phyloP scores from a whole-genome alignment of 371 early-diverging fungal species.

The Apophysomyces trapeziformis region DNA sequence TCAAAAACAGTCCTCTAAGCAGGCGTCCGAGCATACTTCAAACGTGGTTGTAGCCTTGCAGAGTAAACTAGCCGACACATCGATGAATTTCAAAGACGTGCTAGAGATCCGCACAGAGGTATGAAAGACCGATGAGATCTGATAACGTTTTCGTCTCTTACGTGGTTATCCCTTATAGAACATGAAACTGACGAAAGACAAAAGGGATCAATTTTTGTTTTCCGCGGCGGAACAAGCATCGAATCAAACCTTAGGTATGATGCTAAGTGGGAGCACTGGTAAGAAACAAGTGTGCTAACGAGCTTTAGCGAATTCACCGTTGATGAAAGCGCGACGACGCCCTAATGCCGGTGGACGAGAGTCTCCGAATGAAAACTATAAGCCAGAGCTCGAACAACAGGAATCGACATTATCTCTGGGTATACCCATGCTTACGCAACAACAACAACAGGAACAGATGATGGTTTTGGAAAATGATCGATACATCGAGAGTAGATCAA shows the following conservation, averaged over 20 bases:
- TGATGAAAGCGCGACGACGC: slow-evolving; percentile 55
- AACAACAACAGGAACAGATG: slow-evolving; percentile 67
- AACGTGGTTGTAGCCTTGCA: slow-evolving; percentile 92
- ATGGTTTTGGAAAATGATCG: slow-evolving; percentile 58
- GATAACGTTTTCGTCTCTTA: not conserved
- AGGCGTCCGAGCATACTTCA: slow-evolving; percentile 90
- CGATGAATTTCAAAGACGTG: slow-evolving; percentile 90
- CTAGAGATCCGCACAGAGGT: slow-evolving; percentile 90
- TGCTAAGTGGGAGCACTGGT: not conserved
- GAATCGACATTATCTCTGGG: slow-evolving; percentile 52
- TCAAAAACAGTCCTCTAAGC: slow-evolving; percentile 63
- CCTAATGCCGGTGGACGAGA: slow-evolving; percentile 16
- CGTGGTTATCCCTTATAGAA: slow-evolving; percentile 41
- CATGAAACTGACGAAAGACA: slow-evolving; percentile 75
- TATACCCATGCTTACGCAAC: slow-evolving; percentile 54
- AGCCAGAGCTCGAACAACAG: slow-evolving; percentile 25
- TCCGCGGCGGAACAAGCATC: slow-evolving; percentile 41
- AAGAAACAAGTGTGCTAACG: not conserved
- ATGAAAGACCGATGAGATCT: not conserved
- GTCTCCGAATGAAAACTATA: slow-evolving; percentile 18
- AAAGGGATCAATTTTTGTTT: slow-evolving; percentile 65
- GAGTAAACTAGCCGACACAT: slow-evolving; percentile 87
- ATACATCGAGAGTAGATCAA: slow-evolving; percentile 83
- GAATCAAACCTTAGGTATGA: slow-evolving; percentile 37
- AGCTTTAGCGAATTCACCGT: slow-evolving; percentile 59